A percentile compares a stretch with the other conserved stretches of the same genome.
Conservation (phyloP, 306 rosid species). For the Canavalia gladiata region DNA sequence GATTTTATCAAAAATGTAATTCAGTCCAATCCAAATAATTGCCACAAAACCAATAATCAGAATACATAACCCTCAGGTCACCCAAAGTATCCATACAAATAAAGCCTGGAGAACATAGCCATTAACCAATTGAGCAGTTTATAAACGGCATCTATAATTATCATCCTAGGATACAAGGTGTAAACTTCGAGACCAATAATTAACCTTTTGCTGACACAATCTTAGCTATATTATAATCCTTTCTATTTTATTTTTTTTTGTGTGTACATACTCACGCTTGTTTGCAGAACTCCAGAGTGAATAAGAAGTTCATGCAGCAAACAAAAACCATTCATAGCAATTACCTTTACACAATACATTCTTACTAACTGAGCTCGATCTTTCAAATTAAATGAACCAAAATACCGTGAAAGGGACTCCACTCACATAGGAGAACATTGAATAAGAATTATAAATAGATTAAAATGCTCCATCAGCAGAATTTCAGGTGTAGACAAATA, state of each 20-base stretch:
- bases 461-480: background rate
- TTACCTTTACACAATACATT: background rate
- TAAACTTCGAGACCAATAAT: background rate
- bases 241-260: background rate
- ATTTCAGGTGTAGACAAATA: background rate
- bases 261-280: background rate
- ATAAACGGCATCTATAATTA: background rate
- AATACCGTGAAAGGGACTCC: slow-evolving; percentile 11
- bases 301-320: slow-evolving; percentile 1
- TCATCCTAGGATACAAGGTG: background rate
- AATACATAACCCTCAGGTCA: background rate
- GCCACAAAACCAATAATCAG: slow-evolving; percentile 26
- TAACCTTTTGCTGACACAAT: slow-evolving; percentile 1
- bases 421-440: slow-evolving; percentile 11
- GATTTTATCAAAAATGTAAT: slow-evolving; percentile 19
- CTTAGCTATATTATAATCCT: background rate
- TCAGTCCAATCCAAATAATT: slow-evolving; percentile 12
- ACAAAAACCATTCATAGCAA: background rate
- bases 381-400: slow-evolving; percentile 1
- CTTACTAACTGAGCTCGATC: background rate
- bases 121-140: background rate
- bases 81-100: background rate
- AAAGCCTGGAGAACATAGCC: slow-evolving; percentile 22
- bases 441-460: background rate
- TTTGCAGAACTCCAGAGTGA: background rate